Evolutionary conservation across 805 yeast species (phyloP), one percentile per base, ranked within the genome.

Genomic region (Cyberlindnera maritima): DNA sequence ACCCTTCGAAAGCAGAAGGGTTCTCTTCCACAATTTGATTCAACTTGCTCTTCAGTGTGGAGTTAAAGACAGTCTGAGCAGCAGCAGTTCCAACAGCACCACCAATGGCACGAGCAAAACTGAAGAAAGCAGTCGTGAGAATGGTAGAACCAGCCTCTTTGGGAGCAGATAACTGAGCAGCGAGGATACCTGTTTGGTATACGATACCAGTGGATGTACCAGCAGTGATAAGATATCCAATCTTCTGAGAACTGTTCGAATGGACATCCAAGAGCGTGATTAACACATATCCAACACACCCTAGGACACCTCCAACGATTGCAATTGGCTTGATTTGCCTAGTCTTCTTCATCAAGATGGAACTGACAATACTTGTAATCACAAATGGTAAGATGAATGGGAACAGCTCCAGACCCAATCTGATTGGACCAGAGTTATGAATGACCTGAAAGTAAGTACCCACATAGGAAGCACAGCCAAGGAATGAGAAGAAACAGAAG

Each of bases 371-470:
- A 31, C 36, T 44, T 28, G 52, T 40, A 2, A 53, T 8, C 14
- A 59, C 41, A 5, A 47, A 12, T 1, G 58, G 41, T 3, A 59
- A 29, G 25, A 61, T 52, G 39, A 52, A 37, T 4, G 64, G 58
- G 13, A 61, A 32, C 3, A 59, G 39, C 38, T 49, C 54, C 8
- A 58, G 23, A 34, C 62, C 64, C 1, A 62, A 50, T 9, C 44
- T 20, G 26, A 54, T 46, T 3, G 62, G 48, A 20, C 36, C 32
- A n/a, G 66, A 60, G 10, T 65, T 71, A 36, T 61, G 64, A 10
- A 78, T 65, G 21, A 72, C 72, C 57, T 80, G 83, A 60, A 76
- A 80, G 57, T 78, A 80, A 14, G 79, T 63, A 4, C 77, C 63
- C 18, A 71, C 49, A 52, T 66, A 76, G 41, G 64, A 63, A 10